Percentiles rank a stretch among this genome's conserved stretches.
Evolutionary conservation across 345 rosid species (phyloP).

Genomic region (Salix suchowensis): DNA sequence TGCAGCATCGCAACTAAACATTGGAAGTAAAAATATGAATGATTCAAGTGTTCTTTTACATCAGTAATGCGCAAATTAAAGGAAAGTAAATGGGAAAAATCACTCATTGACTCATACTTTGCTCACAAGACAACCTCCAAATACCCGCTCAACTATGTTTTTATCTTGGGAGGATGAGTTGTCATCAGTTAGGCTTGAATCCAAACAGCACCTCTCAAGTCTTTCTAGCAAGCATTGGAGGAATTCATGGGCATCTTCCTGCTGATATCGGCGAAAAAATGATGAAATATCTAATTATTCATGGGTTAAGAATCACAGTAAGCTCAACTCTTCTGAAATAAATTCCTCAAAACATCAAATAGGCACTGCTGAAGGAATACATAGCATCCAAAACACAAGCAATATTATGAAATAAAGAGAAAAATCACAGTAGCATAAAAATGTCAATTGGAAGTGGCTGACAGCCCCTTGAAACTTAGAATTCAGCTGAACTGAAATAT

Average conservation of each 20-base stretch:
- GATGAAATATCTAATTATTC: constrained; percentile 48
- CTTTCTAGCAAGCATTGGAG: constrained; percentile 68
- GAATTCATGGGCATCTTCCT: constrained; percentile 91
- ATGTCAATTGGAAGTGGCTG: not conserved
- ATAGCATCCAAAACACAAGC: not conserved
- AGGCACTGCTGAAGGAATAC: not conserved
- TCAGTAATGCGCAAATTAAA: not conserved
- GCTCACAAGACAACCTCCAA: constrained; percentile 73
- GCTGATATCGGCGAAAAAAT: constrained; percentile 49
- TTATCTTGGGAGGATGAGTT: constrained; percentile 19
- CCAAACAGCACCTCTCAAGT: constrained; percentile 57
- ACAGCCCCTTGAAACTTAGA: not conserved
- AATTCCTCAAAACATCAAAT: not conserved
- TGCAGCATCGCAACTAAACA: constrained; percentile 67
- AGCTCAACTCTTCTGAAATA: not conserved
- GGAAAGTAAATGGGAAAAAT: not conserved
- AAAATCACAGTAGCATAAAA: not conserved
- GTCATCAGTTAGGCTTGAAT: constrained; percentile 21
- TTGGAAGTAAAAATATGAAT: not conserved
- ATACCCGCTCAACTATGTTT: constrained; percentile 53
- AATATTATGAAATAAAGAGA: not conserved
- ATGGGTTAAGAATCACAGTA: constrained; percentile 36
- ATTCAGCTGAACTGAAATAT: not conserved
- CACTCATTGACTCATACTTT: constrained; percentile 34
- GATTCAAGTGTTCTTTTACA: not conserved